Percentiles rank a stretch among this genome's conserved stretches.
phyloP scores from a whole-genome alignment of 495 filamentous ascomycete species.

The Penicillium herquei region DNA sequence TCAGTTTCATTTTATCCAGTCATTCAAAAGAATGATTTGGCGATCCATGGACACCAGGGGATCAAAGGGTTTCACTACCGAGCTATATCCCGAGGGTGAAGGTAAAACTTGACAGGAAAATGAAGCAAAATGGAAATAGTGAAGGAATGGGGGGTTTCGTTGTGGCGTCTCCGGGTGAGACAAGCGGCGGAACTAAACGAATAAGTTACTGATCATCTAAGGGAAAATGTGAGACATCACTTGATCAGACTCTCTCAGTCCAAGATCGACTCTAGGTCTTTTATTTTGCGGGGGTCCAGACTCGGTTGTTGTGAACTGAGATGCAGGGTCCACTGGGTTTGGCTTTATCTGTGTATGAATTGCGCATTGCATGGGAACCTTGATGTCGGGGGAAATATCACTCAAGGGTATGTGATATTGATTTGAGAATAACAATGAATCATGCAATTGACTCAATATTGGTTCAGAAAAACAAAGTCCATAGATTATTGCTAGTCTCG shows the following conservation, averaged over 20 bases:
- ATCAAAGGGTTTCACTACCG: too few species aligned
- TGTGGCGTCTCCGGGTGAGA: constrained; percentile 10
- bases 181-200: constrained; percentile 1
- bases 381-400: not conserved
- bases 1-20: constrained; percentile 1
- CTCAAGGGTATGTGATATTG: not conserved
- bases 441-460: too few species aligned
- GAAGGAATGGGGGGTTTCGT: not conserved
- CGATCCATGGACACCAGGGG: not conserved
- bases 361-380: not conserved
- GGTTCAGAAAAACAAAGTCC: not conserved
- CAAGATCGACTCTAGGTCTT: not conserved
- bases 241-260: not conserved
- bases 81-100: not conserved
- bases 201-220: not conserved
- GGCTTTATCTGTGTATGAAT: not conserved
- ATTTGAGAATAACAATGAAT: not conserved
- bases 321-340: not conserved
- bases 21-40: not conserved
- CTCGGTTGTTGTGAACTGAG: not conserved
- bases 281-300: not conserved
- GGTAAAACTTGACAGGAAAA: not conserved
- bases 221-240: constrained; percentile 12
- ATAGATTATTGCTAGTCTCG: not conserved
- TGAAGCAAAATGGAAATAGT: not conserved